phyloP scores from a whole-genome alignment of 768 basidiomycete species.

The Trametes sanguinea region DNA sequence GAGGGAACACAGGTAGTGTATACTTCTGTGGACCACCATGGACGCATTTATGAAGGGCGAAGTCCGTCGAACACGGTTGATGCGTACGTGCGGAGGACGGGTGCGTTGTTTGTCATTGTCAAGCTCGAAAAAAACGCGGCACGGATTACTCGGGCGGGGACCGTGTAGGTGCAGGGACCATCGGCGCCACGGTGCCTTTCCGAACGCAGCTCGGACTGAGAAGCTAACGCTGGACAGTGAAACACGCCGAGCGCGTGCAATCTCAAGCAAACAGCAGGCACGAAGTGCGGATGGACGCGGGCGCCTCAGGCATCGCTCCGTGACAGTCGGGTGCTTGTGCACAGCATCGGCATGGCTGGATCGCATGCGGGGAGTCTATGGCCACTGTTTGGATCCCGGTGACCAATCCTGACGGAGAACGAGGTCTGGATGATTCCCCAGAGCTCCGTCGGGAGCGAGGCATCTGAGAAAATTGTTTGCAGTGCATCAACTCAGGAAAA shows the following conservation, averaged over 20 bases:
- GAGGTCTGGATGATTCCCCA: neutral
- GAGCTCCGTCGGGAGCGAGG: neutral
- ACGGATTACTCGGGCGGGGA: constrained; percentile 1
- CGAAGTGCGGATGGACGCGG: neutral
- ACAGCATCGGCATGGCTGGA: constrained; percentile 16
- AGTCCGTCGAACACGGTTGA: constrained; percentile 18
- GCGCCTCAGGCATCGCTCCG: constrained; percentile 14
- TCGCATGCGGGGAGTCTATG: neutral
- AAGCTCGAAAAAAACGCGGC: constrained; percentile 11
- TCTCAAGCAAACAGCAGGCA: constrained; percentile 1
- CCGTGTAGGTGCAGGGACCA: neutral
- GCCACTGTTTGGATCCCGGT: constrained; percentile 5
- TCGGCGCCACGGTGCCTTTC: constrained; percentile 17
- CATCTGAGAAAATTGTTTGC: neutral
- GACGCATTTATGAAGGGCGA: neutral
- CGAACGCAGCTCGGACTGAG: constrained; percentile 16
- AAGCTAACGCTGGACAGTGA: constrained; percentile 6
- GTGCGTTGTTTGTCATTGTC: neutral
- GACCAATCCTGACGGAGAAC: constrained; percentile 3
- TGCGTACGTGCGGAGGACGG: constrained; percentile 14
- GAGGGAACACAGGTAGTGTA: neutral
- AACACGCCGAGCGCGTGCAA: constrained; percentile 11
- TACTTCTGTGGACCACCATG: neutral
- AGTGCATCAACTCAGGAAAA: neutral
- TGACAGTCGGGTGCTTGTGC: constrained; percentile 21